Percentiles rank a stretch among this genome's conserved stretches.
phyloP scores from a whole-genome alignment of 805 yeast genomes.

The Starmerella kuoi region DNA sequence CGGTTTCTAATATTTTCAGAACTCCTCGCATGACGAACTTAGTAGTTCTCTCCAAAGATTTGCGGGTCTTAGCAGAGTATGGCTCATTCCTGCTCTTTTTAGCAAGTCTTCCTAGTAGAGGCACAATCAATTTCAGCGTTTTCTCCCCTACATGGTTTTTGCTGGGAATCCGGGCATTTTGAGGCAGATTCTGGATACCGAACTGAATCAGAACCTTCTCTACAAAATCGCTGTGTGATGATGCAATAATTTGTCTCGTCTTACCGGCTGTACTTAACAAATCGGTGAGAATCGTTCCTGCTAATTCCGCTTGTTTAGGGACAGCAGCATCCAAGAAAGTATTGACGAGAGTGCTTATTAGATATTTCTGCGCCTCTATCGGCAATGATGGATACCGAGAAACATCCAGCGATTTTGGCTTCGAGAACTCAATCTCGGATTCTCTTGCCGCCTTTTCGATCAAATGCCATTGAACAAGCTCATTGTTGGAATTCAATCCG shows the following conservation, averaged over 20 bases:
- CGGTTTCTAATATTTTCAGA: not conserved
- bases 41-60: not conserved
- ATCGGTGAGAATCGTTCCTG: not conserved
- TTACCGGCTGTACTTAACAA: not conserved
- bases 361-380: not conserved
- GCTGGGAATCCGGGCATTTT: not conserved
- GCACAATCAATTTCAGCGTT: not conserved
- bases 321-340: not conserved
- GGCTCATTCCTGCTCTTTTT: not conserved
- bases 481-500: not conserved
- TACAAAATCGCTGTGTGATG: not conserved
- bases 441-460: conserved; percentile 1
- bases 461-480: not conserved
- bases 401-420: not conserved
- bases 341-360: not conserved
- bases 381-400: not conserved
- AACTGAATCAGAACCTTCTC: not conserved
- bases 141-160: not conserved
- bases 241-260: not conserved
- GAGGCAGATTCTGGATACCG: not conserved
- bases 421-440: not conserved
- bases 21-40: not conserved
- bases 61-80: not conserved
- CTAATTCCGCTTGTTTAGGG: not conserved
- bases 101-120: not conserved